Evolutionary conservation across 768 basidiomycete genomes (phyloP), one percentile per base, ranked within the genome.

Genomic region (Boletus rufocinnamomeus): DNA sequence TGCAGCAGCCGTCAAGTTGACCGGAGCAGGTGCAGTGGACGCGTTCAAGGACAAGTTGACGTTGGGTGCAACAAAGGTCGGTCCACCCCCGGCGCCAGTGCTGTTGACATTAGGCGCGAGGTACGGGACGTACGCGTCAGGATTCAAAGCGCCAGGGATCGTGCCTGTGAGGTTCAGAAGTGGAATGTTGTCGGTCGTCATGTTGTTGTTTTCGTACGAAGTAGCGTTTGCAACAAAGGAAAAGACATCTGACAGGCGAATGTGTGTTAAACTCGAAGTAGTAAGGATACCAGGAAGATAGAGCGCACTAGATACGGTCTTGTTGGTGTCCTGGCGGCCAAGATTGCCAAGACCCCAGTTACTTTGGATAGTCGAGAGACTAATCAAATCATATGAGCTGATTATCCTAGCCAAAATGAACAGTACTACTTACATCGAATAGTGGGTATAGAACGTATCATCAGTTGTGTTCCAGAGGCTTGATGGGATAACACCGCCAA

Each of bases 311-410:
- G 58, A n/a, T 28, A 66, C 54, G 10, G 62, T 79, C 74, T 76
- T 72, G 71, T 84, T 84, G 47, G 79, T 80, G 63, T 86, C 84
- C 37, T 75, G 74, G 40, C 85, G 79, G 21, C 85, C 86, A 25
- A 87, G 82, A 13, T 81, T 83, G 38, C 79, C 79, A 34, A 88
- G 81, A 6, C 72, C 72, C 85, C 86, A 87, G 72, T 87, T 88
- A 35, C 78, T 77, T 70, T 86, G 68, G 28, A 85, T 77, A 23
- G 85, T 83, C 14, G 80, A 77, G 50, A 86, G 74, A 35, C 72
- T 72, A 7, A 35, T 19, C 38, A 11, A 11, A 50, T 50, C 43
- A 35, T 34, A 38, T 58, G 11, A 68, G 46, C 19, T 27, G 37
- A 52, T 27, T 13, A 16, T n/a, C 19, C 34, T 8, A 4, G 17